These are phyloP conservation scores for Phaeosphaeria sp. DNA, from an alignment of 2,329 filamentous ascomycete genomes.

Conservation along the genomic window DNA sequence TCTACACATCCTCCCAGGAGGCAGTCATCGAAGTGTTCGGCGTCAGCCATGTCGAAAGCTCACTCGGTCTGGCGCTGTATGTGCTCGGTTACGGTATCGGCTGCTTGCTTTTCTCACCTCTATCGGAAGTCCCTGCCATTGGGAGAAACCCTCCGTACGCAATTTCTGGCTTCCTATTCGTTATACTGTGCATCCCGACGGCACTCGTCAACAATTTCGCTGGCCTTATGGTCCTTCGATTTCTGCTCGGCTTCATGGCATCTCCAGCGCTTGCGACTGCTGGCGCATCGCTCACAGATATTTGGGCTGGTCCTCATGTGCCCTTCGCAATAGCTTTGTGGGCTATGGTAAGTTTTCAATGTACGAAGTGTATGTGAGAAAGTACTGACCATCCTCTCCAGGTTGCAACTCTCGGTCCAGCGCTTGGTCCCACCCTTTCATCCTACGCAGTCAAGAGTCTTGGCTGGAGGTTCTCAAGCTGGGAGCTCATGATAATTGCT, in stretches of 20 bases:
- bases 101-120: conserved; percentile 68
- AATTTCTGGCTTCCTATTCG: conserved; percentile 71
- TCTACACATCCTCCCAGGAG: conserved; percentile 54
- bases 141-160: conserved; percentile 73
- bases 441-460: conserved; percentile 73
- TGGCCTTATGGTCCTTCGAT: conserved; percentile 63
- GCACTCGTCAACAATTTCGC: conserved; percentile 67
- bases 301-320: conserved; percentile 49
- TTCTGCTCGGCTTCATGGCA: conserved; percentile 45
- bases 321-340: conserved; percentile 51
- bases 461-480: conserved; percentile 84
- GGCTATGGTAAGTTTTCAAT: conserved; percentile 35
- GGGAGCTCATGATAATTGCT: conserved; percentile 81
- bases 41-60: conserved; percentile 58
- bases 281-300: conserved; percentile 42
- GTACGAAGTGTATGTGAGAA: background rate
- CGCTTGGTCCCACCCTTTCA: conserved; percentile 67
- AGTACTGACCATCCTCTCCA: background rate
- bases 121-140: conserved; percentile 69
- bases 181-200: conserved; percentile 69
- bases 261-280: conserved; percentile 44
- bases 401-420: conserved; percentile 63
- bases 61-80: conserved; percentile 66
- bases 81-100: conserved; percentile 67
- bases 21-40: conserved; percentile 60